These are phyloP conservation scores for Aureobasidium sp. DNA, from an alignment of 2,329 filamentous ascomycete genomes.

Conservation along the genomic window DNA sequence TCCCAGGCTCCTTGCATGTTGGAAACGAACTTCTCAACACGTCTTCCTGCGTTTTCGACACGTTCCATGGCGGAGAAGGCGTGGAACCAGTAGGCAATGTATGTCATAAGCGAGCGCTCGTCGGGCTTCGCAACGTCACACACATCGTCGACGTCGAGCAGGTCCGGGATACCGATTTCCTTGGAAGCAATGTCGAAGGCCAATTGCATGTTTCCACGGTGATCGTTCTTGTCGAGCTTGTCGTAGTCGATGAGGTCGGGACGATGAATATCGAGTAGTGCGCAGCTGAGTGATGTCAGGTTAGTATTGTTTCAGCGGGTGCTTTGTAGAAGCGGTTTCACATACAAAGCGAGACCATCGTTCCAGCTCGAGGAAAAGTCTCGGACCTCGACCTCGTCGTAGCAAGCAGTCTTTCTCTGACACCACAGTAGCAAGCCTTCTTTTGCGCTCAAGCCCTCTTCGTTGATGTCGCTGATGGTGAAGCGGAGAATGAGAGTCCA, in stretches of 20 bases:
- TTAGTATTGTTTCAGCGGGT: neutral
- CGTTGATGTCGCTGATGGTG: slow-evolving; percentile 97
- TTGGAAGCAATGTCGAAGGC: slow-evolving; percentile 94
- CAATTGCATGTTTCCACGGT: slow-evolving; percentile 93
- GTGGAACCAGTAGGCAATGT: slow-evolving; percentile 99
- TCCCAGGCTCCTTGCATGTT: slow-evolving; percentile 99
- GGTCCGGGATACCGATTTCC: slow-evolving; percentile 92
- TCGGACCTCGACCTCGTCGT: slow-evolving; percentile 89
- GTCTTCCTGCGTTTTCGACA: slow-evolving; percentile 90
- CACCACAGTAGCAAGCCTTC: slow-evolving; percentile 94
- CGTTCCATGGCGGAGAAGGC: slow-evolving; percentile 98
- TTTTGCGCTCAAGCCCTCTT: slow-evolving; percentile 95
- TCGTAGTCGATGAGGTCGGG: slow-evolving; percentile 98
- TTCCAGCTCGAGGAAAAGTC: slow-evolving; percentile 98
- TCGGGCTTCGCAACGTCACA: slow-evolving; percentile 94
- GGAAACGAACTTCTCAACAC: slow-evolving; percentile 96
- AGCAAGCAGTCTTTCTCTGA: slow-evolving; percentile 96
- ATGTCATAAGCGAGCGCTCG: slow-evolving; percentile 96
- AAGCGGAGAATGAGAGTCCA: slow-evolving; percentile 98
- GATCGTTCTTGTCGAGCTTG: slow-evolving; percentile 84
- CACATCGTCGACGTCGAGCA: slow-evolving; percentile 96
- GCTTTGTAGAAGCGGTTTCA: slow-evolving; percentile 5
- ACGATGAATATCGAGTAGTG: slow-evolving; percentile 89
- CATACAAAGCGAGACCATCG: slow-evolving; percentile 78
- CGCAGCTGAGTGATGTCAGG: slow-evolving; percentile 47